Evolutionary conservation across 441 rosid genomes (phyloP).

Genomic region (Isatis lusitanica): DNA sequence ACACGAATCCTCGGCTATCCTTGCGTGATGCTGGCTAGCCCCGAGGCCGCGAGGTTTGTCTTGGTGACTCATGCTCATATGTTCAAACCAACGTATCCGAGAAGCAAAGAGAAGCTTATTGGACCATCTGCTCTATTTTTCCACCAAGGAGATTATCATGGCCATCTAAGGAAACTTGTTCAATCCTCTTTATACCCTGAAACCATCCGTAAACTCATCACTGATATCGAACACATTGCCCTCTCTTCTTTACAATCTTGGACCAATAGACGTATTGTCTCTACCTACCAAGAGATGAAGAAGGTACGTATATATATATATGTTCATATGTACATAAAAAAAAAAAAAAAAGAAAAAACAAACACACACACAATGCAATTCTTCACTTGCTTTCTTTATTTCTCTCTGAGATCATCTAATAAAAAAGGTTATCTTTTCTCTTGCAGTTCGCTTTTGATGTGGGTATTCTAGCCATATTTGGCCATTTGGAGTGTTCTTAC

Average conservation of each 20-base stretch:
- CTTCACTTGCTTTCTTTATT: not conserved
- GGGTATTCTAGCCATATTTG: slow-evolving; percentile 76
- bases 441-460: slow-evolving; percentile 76
- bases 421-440: slow-evolving; percentile 16
- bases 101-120: slow-evolving; percentile 80
- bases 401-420: not conserved
- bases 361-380: slow-evolving; percentile 7
- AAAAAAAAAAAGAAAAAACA: not conserved
- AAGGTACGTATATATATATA: slow-evolving; percentile 49
- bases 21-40: slow-evolving; percentile 81
- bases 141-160: slow-evolving; percentile 83
- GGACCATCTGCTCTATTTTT: slow-evolving; percentile 86
- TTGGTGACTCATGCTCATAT: slow-evolving; percentile 74
- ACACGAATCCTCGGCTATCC: slow-evolving; percentile 83
- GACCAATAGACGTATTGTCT: slow-evolving; percentile 43
- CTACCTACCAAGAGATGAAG: slow-evolving; percentile 78
- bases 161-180: slow-evolving; percentile 67
- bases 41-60: slow-evolving; percentile 83
- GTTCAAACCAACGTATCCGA: slow-evolving; percentile 95
- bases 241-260: slow-evolving; percentile 59
- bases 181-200: slow-evolving; percentile 61
- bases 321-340: not conserved
- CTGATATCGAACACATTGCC: slow-evolving; percentile 56
- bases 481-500: slow-evolving; percentile 53
- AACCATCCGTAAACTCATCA: slow-evolving; percentile 53